These are phyloP conservation scores for Phialophora chinensis DNA, from an alignment of 2,329 filamentous ascomycete species.

Conservation along the genomic window DNA sequence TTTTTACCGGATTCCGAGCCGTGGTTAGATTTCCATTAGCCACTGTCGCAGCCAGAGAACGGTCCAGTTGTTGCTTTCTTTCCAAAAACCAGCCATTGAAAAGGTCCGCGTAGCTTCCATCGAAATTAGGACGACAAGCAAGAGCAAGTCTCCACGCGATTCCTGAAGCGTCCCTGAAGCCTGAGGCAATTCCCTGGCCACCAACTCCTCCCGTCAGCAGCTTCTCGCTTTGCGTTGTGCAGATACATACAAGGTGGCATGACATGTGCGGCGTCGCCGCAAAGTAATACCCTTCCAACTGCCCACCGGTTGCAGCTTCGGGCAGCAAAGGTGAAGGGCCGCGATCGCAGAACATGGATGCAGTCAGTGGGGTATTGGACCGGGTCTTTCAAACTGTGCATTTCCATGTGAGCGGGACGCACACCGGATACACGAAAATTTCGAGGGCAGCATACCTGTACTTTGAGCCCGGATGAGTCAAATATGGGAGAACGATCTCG, in stretches of 20 bases:
- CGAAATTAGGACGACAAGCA: constrained; percentile 36
- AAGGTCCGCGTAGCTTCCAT: constrained; percentile 38
- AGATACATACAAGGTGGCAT: constrained; percentile 54
- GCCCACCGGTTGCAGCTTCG: constrained; percentile 57
- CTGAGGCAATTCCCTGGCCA: constrained; percentile 51
- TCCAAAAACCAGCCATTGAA: constrained; percentile 45
- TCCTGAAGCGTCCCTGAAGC: constrained; percentile 47
- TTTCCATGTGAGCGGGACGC: neutral
- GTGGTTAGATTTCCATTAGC: constrained; percentile 45
- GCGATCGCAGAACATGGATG: constrained; percentile 53
- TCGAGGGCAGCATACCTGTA: constrained; percentile 22
- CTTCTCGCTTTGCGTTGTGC: neutral
- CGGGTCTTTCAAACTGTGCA: constrained; percentile 21
- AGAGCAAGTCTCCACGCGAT: constrained; percentile 48
- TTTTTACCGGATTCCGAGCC: constrained; percentile 41
- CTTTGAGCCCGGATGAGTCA: constrained; percentile 39
- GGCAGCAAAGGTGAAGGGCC: constrained; percentile 55
- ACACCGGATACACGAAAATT: neutral
- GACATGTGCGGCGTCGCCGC: constrained; percentile 59
- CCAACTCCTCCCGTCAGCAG: constrained; percentile 42
- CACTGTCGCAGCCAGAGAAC: constrained; percentile 45
- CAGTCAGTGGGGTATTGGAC: constrained; percentile 54
- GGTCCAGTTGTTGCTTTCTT: constrained; percentile 47
- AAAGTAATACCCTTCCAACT: constrained; percentile 50
- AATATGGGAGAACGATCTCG: constrained; percentile 43